phyloP scores from a whole-genome alignment of 306 rosid genomes.

The Lathyrus tuberosus region DNA sequence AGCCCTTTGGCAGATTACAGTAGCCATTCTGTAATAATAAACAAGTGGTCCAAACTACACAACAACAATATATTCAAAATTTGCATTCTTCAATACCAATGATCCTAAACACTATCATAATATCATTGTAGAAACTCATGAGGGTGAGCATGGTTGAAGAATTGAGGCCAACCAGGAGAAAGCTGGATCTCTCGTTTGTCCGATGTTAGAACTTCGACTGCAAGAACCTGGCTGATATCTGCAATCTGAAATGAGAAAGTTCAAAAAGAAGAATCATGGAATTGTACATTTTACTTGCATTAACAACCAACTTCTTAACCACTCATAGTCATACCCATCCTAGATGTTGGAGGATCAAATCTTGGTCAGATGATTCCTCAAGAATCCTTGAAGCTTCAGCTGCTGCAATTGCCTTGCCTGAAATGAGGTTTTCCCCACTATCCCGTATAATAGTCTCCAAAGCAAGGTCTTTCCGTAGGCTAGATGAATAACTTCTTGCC shows the following conservation, averaged over 20 bases:
- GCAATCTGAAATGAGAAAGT: slow-evolving; percentile 67
- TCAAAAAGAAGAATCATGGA: slow-evolving; percentile 37
- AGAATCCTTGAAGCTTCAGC: slow-evolving; percentile 94
- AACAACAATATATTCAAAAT: slow-evolving; percentile 27
- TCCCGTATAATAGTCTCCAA: slow-evolving; percentile 43
- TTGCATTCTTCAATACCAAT: slow-evolving; percentile 32
- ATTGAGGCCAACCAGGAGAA: slow-evolving; percentile 70
- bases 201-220: slow-evolving; percentile 76
- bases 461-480: slow-evolving; percentile 78
- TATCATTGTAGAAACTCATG: slow-evolving; percentile 23
- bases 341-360: slow-evolving; percentile 87
- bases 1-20: slow-evolving; percentile 19
- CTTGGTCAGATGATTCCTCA: slow-evolving; percentile 82
- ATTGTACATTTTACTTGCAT: slow-evolving; percentile 32
- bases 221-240: slow-evolving; percentile 83
- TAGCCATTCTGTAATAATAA: slow-evolving; percentile 24
- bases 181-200: slow-evolving; percentile 72
- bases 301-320: slow-evolving; percentile 15
- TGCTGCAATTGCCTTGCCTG: slow-evolving; percentile 82
- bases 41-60: slow-evolving; percentile 31
- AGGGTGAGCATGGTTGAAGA: slow-evolving; percentile 34
- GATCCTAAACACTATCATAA: slow-evolving; percentile 29
- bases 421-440: slow-evolving; percentile 43
- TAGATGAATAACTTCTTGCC: slow-evolving; percentile 81
- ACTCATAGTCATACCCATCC: slow-evolving; percentile 77